These are phyloP conservation scores for Xerocomus amazonicus DNA, from an alignment of 1,284 basidiomycete species.

Conservation along the genomic window DNA sequence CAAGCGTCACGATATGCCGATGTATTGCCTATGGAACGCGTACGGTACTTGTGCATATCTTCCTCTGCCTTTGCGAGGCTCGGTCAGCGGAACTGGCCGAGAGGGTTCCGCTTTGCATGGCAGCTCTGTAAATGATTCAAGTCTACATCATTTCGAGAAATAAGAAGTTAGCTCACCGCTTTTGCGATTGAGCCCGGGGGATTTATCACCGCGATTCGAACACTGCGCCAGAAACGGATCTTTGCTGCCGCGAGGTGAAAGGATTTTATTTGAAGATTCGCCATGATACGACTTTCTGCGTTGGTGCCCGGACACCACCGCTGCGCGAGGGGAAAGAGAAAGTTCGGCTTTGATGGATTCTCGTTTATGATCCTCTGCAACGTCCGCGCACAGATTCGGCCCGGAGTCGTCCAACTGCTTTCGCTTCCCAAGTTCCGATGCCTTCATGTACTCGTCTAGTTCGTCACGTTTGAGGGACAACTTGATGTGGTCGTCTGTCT, in stretches of 20 bases:
- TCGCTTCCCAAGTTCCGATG: slow-evolving; percentile 28
- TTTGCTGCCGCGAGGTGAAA: slow-evolving; percentile 6
- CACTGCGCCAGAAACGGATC: slow-evolving; percentile 7
- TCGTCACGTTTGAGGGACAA: slow-evolving; percentile 16
- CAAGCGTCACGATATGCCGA: slow-evolving; percentile 1
- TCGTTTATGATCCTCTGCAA: slow-evolving; percentile 3
- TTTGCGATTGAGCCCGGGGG: not conserved
- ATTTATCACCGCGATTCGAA: not conserved
- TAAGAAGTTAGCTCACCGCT: slow-evolving; percentile 12
- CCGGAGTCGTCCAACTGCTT: slow-evolving; percentile 25
- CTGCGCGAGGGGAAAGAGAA: not conserved
- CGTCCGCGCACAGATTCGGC: slow-evolving; percentile 7
- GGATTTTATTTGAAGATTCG: slow-evolving; percentile 6
- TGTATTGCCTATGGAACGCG: slow-evolving; percentile 1
- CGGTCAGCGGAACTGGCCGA: slow-evolving; percentile 11
- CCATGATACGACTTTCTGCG: slow-evolving; percentile 21
- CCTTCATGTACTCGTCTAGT: slow-evolving; percentile 4
- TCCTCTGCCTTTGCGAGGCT: slow-evolving; percentile 29
- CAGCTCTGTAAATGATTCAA: slow-evolving; percentile 10
- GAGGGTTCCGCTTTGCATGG: slow-evolving; percentile 32
- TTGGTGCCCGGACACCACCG: slow-evolving; percentile 4
- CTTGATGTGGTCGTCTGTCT: slow-evolving; percentile 22
- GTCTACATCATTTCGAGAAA: not conserved
- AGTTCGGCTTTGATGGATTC: slow-evolving; percentile 5
- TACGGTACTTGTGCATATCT: slow-evolving; percentile 31